phyloP scores from a whole-genome alignment of 202 grass and related monocot species.

The Eragrostis tef region DNA sequence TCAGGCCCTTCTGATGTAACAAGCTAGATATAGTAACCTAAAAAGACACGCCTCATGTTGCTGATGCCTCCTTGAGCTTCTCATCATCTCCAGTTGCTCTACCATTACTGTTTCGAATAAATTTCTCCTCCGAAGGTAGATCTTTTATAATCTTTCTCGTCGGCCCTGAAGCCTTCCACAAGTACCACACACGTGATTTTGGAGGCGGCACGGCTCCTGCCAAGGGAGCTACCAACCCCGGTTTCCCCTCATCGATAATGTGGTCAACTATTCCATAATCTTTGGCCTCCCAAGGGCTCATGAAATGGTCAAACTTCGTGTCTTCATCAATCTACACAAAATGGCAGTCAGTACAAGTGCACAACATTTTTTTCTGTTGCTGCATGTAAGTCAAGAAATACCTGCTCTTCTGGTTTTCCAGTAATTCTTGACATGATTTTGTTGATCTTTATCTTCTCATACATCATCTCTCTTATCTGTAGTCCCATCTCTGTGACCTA shows the following conservation, averaged over 20 bases:
- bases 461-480: constrained; percentile 81
- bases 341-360: constrained; percentile 36
- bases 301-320: constrained; percentile 90
- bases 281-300: constrained; percentile 96
- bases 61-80: constrained; percentile 51
- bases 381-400: constrained; percentile 34
- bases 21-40: not conserved
- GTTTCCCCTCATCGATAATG: constrained; percentile 81
- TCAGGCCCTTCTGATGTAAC: not conserved
- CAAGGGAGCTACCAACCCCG: constrained; percentile 73
- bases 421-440: constrained; percentile 93
- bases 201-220: constrained; percentile 68
- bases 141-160: constrained; percentile 67
- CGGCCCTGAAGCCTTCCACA: constrained; percentile 67
- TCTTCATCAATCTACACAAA: constrained; percentile 75
- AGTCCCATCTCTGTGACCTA: constrained; percentile 67
- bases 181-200: constrained; percentile 75
- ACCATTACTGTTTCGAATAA: constrained; percentile 51
- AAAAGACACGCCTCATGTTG: constrained; percentile 32
- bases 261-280: constrained; percentile 85
- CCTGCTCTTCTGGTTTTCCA: constrained; percentile 86
- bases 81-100: constrained; percentile 38
- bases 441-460: constrained; percentile 86
- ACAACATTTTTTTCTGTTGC: constrained; percentile 29
- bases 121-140: constrained; percentile 72